Conservation (phyloP, 331 rosid species). For the Quercus tomentella region DNA sequence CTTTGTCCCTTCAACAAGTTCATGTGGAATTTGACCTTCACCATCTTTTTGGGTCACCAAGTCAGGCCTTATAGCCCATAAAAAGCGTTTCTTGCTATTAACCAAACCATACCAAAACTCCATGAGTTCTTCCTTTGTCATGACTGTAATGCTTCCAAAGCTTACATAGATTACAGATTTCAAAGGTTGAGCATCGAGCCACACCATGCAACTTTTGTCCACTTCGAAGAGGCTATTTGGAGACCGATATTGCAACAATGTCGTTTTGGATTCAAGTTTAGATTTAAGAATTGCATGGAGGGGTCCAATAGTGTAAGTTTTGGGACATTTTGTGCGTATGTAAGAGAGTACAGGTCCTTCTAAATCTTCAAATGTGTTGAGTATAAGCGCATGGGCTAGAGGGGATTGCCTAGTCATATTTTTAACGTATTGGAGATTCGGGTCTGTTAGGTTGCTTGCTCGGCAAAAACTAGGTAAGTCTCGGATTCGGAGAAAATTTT, state of each 20-base stretch:
- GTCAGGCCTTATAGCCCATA: conserved; percentile 47
- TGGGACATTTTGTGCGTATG: conserved; percentile 15
- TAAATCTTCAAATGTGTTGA: conserved; percentile 44
- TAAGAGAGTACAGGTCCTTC: conserved; percentile 33
- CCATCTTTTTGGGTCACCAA: background rate
- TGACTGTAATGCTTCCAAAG: conserved; percentile 29
- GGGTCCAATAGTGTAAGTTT: conserved; percentile 46
- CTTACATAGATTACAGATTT: conserved; percentile 42
- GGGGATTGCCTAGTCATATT: background rate
- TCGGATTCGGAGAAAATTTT: conserved; percentile 29
- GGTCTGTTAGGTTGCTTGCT: background rate
- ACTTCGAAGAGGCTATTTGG: conserved; percentile 18
- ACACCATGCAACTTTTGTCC: conserved; percentile 32
- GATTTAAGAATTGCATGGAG: conserved; percentile 25
- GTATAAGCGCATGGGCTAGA: conserved; percentile 4
- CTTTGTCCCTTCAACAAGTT: conserved; percentile 3
- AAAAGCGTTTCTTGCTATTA: conserved; percentile 34
- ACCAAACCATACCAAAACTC: conserved; percentile 65
- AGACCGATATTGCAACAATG: background rate
- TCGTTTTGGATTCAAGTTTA: background rate
- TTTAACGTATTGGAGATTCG: background rate
- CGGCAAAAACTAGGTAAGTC: conserved; percentile 38
- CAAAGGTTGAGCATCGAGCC: conserved; percentile 39
- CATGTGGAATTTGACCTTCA: background rate
- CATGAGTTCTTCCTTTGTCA: background rate